These are phyloP conservation scores for Ustilago bromivora DNA, from an alignment of 1,284 basidiomycete genomes.

Conservation along the genomic window DNA sequence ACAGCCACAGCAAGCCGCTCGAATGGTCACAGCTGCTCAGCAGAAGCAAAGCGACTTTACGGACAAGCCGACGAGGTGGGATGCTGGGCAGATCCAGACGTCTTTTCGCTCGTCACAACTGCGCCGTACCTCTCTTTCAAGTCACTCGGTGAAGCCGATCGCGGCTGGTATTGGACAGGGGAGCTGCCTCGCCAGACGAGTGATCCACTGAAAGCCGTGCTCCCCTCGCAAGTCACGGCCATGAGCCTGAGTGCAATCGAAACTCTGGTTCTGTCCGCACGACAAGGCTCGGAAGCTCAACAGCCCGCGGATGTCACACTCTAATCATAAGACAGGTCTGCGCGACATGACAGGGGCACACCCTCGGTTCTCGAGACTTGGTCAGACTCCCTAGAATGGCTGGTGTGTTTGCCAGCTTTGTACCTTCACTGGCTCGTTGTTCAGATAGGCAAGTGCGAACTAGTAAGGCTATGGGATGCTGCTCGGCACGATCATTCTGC, in stretches of 20 bases:
- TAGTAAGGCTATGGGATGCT: too few species aligned
- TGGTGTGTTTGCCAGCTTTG: too few species aligned
- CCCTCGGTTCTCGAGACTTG: neutral
- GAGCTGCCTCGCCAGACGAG: conserved; percentile 33
- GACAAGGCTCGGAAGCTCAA: neutral
- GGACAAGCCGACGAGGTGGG: conserved; percentile 21
- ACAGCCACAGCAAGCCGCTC: neutral
- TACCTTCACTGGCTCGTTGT: too few species aligned
- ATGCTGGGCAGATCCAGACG: conserved; percentile 41
- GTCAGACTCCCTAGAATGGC: too few species aligned
- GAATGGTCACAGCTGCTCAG: neutral
- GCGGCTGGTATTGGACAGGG: conserved; percentile 39
- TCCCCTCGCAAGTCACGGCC: conserved; percentile 13
- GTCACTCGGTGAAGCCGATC: conserved; percentile 8
- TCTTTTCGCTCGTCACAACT: conserved; percentile 30
- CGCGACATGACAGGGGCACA: neutral
- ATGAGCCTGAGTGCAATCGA: neutral
- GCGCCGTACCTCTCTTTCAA: conserved; percentile 36
- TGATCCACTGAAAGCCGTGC: neutral
- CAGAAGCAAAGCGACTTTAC: neutral
- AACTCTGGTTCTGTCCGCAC: neutral
- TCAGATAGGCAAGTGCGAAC: too few species aligned
- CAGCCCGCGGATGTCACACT: neutral
- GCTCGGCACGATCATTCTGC: too few species aligned
- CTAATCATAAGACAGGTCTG: neutral